Base-by-base conservation (phyloP, 2,329 filamentous ascomycete genomes). In the Alternaria alternata region DNA sequence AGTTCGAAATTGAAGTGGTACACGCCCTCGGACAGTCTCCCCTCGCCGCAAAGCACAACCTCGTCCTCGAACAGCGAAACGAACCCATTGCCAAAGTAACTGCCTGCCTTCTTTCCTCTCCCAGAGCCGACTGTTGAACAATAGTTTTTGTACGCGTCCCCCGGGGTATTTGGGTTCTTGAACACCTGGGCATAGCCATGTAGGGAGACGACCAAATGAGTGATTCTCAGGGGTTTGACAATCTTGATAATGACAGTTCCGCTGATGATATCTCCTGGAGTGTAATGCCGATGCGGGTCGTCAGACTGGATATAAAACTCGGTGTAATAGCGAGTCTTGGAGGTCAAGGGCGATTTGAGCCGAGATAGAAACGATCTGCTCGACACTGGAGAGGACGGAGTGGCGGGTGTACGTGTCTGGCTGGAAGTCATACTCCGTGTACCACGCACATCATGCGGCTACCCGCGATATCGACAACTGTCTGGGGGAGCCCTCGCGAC, bases 61-160 rank as follows among this genome's bases (percentile, higher is more conserved):
- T 95, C 91, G 72, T 95, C 92, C 77, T 93, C 89, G 73, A 94
- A 95, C 46, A 95, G 81, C 42, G 90, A 90, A n/a, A 89, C 90
- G 69, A 92, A 88, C 32, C 91, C 91, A 80, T 92, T 92, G 69
- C 89, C 90, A 72, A 89, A 89, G 72, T 91, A 92, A 72, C 78
- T 81, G 51, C 82, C 81, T 44, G 77, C 71, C 68, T 80, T 82
- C 62, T 79, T 85, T 42, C 85, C 86, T 64, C 84, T 82, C 18
- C 85, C 86, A 3, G 82, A 82, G 5, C 85, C 85, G 44, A 87
- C 74, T 38, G 82, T 83, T 4, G 82, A 80, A 57, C 81, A 78
- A 62, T 81, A 80, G 44, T 72, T 80, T 34, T 84, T 82, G 61
- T 82, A 80, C 7, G 79, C 78, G 63, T 89, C 86, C 12, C 85